Evolutionary conservation across 129 eudicot species (phyloP).

Genomic region (carrot (Daucus carota)): DNA sequence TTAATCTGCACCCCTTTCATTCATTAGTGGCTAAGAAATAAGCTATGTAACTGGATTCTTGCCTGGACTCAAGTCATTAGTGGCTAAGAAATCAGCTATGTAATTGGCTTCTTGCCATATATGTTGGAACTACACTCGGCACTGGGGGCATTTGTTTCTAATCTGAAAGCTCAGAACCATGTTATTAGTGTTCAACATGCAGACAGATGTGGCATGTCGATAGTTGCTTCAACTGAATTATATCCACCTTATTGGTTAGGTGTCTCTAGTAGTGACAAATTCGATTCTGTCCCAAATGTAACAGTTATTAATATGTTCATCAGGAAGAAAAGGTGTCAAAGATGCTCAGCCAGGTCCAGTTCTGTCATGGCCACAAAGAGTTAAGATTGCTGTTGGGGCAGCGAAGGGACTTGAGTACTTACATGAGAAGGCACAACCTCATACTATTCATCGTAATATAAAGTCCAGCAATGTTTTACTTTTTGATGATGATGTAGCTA

Average conservation of each 20-base stretch:
- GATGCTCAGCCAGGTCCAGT: constrained; percentile 97
- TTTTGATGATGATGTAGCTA: constrained; percentile 86
- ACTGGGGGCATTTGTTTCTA: background rate
- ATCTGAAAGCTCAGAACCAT: background rate
- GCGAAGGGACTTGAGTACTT: constrained; percentile 91
- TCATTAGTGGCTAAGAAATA: background rate
- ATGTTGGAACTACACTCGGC: background rate
- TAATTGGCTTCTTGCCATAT: background rate
- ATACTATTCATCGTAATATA: constrained; percentile 75
- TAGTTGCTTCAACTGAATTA: background rate
- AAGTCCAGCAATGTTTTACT: constrained; percentile 89
- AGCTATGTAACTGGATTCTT: background rate
- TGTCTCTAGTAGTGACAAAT: background rate
- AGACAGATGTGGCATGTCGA: background rate
- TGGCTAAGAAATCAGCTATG: background rate
- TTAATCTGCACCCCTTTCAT: background rate
- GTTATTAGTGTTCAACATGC: background rate
- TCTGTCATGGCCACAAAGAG: constrained; percentile 83
- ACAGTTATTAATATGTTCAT: constrained; percentile 10
- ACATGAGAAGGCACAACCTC: constrained; percentile 90
- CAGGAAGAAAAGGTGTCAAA: constrained; percentile 86
- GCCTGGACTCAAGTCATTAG: background rate
- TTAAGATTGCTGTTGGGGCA: constrained; percentile 92
- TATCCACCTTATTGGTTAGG: background rate
- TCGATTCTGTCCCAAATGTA: background rate